Percentiles rank a stretch among this genome's conserved stretches.
phyloP scores from a whole-genome alignment of 352 stramenopile genomes.

The Aphanomyces astaci region DNA sequence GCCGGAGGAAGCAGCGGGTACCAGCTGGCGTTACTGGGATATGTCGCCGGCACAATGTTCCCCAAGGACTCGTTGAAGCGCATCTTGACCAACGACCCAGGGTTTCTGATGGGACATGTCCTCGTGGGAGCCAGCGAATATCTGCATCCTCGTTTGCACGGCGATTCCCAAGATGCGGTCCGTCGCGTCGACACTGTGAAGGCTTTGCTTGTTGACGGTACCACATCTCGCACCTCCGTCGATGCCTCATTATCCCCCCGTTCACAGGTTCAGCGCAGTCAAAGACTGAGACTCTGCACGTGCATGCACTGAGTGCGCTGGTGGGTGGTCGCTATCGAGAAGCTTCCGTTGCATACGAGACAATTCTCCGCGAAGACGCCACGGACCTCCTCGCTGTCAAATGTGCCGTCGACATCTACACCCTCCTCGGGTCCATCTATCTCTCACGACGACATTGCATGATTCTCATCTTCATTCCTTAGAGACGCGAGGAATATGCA shows the following conservation, averaged over 20 bases:
- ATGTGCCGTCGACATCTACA: conserved; percentile 71
- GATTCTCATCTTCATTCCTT: not conserved
- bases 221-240: conserved; percentile 29
- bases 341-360: conserved; percentile 68
- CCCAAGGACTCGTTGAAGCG: conserved; percentile 19
- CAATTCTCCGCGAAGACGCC: conserved; percentile 58
- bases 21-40: conserved; percentile 22
- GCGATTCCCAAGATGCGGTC: conserved; percentile 51
- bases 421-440: conserved; percentile 50
- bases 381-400: conserved; percentile 65
- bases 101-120: conserved; percentile 78
- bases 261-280: conserved; percentile 27
- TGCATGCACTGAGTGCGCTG: conserved; percentile 58
- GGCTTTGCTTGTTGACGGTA: conserved; percentile 37
- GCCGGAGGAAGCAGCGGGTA: conserved; percentile 6
- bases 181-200: conserved; percentile 29
- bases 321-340: conserved; percentile 59
- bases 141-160: conserved; percentile 51
- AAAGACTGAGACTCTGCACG: conserved; percentile 57
- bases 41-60: conserved; percentile 7
- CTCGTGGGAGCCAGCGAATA: conserved; percentile 69
- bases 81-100: conserved; percentile 45
- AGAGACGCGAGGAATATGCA: conserved; percentile 75
- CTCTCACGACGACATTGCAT: not conserved
- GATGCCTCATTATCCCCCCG: not conserved